These are phyloP conservation scores for Puccinellia tenuiflora DNA, from an alignment of 176 grass and related monocot species.

Conservation along the genomic window DNA sequence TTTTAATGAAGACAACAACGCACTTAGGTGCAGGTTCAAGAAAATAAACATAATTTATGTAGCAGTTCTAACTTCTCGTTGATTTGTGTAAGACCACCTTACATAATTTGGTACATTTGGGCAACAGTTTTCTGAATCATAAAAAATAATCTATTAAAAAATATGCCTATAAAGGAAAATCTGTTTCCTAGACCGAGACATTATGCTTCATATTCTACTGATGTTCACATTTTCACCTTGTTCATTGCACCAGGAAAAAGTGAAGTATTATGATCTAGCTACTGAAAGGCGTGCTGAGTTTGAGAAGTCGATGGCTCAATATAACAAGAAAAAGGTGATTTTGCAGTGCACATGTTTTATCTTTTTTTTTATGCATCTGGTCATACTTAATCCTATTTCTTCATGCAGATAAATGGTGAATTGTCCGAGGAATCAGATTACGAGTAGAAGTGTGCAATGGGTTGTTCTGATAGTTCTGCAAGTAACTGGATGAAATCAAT, in stretches of 20 bases:
- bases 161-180: background rate
- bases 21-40: background rate
- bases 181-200: background rate
- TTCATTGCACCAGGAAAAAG: constrained; percentile 61
- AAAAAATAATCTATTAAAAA: background rate
- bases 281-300: constrained; percentile 80
- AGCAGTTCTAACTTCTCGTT: background rate
- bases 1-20: background rate
- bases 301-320: constrained; percentile 69
- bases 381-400: background rate
- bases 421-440: constrained; percentile 39
- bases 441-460: constrained; percentile 19
- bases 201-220: background rate
- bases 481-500: constrained; percentile 10
- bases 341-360: background rate
- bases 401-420: constrained; percentile 49
- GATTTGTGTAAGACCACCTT: background rate
- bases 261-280: constrained; percentile 86
- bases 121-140: background rate
- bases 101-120: background rate
- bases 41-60: background rate
- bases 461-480: constrained; percentile 12
- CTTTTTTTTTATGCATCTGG: background rate
- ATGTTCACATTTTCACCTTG: constrained; percentile 1
- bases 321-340: constrained; percentile 75